Conservation (phyloP, 176 grass and related monocot species). For the Cymbopogon citratus region DNA sequence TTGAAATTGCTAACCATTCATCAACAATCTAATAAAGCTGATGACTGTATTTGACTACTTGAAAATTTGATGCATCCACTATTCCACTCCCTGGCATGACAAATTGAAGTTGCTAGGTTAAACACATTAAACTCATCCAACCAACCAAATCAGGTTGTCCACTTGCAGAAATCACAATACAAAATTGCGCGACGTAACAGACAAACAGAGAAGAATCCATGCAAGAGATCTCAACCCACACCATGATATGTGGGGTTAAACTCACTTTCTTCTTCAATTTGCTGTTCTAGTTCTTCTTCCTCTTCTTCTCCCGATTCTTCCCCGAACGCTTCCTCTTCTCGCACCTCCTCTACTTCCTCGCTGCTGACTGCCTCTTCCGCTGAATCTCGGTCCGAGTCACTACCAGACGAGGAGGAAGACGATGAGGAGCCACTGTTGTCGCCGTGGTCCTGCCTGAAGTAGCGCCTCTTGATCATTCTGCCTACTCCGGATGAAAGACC, state of each 20-base stretch:
- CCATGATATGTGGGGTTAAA: neutral
- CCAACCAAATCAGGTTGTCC: neutral
- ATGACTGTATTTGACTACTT: neutral
- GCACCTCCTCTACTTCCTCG: conserved; percentile 26
- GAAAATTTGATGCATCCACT: neutral
- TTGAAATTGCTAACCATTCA: neutral
- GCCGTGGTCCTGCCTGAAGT: conserved; percentile 50
- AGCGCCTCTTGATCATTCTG: conserved; percentile 79
- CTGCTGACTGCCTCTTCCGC: conserved; percentile 29
- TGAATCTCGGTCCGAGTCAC: conserved; percentile 24
- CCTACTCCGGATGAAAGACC: neutral
- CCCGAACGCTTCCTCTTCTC: conserved; percentile 2
- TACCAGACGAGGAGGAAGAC: conserved; percentile 36
- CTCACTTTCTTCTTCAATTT: conserved; percentile 19
- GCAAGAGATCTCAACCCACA: neutral
- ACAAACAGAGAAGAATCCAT: neutral
- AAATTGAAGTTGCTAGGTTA: neutral
- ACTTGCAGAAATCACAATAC: neutral
- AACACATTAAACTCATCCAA: neutral
- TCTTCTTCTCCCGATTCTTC: conserved; percentile 12
- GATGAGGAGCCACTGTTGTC: conserved; percentile 39
- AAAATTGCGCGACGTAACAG: neutral
- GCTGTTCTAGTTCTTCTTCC: neutral
- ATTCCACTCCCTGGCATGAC: neutral
- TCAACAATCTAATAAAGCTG: neutral